Percentiles rank a stretch among this genome's conserved stretches.
Conservation (phyloP, 1,139 yeast genomes). For the Geotrichum phurueaensis region DNA sequence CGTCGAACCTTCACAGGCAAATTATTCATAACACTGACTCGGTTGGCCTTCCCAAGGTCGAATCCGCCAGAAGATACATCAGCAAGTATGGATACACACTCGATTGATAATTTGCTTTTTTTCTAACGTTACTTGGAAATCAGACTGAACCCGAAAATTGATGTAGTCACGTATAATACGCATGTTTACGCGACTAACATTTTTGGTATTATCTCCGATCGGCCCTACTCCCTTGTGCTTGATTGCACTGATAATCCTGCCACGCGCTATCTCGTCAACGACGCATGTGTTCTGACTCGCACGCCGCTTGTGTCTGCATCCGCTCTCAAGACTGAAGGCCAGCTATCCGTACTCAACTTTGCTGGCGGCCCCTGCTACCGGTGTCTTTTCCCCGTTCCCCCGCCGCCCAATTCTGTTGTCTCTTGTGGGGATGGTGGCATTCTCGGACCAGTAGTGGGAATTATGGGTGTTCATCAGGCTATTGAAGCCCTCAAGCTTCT, state of each 20-base stretch:
- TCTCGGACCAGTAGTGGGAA: conserved; percentile 89
- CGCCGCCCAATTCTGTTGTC: conserved; percentile 74
- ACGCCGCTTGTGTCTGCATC: conserved; percentile 85
- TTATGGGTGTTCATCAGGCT: conserved; percentile 86
- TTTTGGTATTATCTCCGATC: conserved; percentile 48
- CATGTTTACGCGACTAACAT: conserved; percentile 56
- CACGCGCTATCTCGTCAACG: conserved; percentile 80
- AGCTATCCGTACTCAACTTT: conserved; percentile 68
- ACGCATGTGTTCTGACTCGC: conserved; percentile 64
- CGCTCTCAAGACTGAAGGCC: conserved; percentile 89
- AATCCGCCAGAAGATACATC: conserved; percentile 60
- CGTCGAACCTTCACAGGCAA: conserved; percentile 84
- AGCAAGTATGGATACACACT: conserved; percentile 23
- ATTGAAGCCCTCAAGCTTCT: conserved; percentile 75
- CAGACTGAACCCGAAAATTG: conserved; percentile 60
- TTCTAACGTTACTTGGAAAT: conserved; percentile 8
- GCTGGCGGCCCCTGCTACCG: conserved; percentile 84
- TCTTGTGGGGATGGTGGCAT: conserved; percentile 95
- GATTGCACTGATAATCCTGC: conserved; percentile 96
- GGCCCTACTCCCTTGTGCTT: conserved; percentile 59
- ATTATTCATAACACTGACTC: conserved; percentile 63
- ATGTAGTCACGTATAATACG: conserved; percentile 46
- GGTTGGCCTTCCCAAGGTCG: conserved; percentile 69
- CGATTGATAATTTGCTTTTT: background rate
- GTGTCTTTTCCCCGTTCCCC: conserved; percentile 87